Conservation (phyloP, 2,329 filamentous ascomycete species). For the Aspergillus japonicus region DNA sequence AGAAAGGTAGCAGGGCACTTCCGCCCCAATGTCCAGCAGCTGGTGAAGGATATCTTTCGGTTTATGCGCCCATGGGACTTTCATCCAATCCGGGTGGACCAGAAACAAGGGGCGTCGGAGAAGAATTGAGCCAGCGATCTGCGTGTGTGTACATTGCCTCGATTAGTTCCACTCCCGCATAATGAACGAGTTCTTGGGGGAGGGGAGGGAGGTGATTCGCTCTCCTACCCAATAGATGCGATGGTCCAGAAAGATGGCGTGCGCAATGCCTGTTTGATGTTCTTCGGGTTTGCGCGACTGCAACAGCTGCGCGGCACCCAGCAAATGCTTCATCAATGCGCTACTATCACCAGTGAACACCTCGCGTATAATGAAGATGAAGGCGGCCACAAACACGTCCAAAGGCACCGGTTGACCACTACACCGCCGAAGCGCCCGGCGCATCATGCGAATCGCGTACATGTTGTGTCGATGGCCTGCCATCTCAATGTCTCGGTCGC, state of each 20-base stretch:
- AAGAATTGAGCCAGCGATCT: background rate
- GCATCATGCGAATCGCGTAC: background rate
- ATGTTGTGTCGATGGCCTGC: background rate
- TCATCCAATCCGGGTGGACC: background rate
- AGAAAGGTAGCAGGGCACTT: background rate
- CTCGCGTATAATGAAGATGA: background rate
- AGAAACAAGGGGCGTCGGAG: background rate
- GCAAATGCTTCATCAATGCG: background rate
- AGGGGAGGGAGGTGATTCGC: background rate
- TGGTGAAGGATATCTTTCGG: background rate
- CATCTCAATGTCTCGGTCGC: background rate
- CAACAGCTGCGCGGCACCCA: background rate
- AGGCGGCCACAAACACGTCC: background rate
- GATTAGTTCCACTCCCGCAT: no score
- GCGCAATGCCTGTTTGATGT: background rate
- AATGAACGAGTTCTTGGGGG: background rate
- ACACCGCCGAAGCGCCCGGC: background rate
- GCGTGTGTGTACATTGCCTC: no score
- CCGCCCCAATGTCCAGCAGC: background rate
- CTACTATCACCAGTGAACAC: background rate
- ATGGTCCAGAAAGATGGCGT: background rate
- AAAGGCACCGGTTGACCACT: background rate
- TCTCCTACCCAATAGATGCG: background rate
- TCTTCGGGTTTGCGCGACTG: background rate
- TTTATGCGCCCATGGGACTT: background rate